A percentile compares a stretch with the other conserved stretches of the same genome.
Evolutionary conservation across 2,329 filamentous ascomycete genomes (phyloP).

Genomic region (Fusarium dimerum): DNA sequence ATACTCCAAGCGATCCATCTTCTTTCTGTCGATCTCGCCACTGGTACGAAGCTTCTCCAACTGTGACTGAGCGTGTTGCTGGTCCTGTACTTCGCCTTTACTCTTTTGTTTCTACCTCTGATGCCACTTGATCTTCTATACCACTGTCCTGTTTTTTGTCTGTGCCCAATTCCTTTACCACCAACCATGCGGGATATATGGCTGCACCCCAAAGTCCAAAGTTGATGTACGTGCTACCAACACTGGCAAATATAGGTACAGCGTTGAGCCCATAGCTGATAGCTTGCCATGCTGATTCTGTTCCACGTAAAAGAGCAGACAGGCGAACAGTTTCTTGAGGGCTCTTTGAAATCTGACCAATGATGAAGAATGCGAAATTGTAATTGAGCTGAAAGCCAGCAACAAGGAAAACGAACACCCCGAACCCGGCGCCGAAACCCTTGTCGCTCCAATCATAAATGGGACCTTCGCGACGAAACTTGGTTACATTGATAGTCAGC

Average conservation of each 20-base stretch:
- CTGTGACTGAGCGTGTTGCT: no score
- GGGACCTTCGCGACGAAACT: constrained; percentile 55
- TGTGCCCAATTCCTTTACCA: constrained; percentile 31
- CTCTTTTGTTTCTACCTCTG: no score
- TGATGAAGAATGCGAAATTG: constrained; percentile 68
- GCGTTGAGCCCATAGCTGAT: constrained; percentile 67
- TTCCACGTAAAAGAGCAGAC: constrained; percentile 63
- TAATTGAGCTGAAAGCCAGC: constrained; percentile 73
- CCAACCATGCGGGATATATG: constrained; percentile 63
- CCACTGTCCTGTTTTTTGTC: not conserved
- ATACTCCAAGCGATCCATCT: no score
- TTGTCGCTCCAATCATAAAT: constrained; percentile 63
- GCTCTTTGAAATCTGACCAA: constrained; percentile 60
- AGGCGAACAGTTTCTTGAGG: constrained; percentile 65
- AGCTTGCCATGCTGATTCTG: constrained; percentile 69
- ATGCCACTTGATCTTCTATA: not conserved
- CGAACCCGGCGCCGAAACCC: constrained; percentile 65
- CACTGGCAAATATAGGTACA: constrained; percentile 58
- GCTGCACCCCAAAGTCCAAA: constrained; percentile 65
- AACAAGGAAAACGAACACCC: constrained; percentile 64
- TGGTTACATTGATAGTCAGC: constrained; percentile 62
- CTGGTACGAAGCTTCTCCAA: no score
- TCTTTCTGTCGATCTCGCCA: no score
- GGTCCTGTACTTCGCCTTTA: no score
- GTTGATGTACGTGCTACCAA: constrained; percentile 67